Evolutionary conservation across 192 early-diverging fungal species (phyloP).

Genomic region (Irineochytrium annulatum): DNA sequence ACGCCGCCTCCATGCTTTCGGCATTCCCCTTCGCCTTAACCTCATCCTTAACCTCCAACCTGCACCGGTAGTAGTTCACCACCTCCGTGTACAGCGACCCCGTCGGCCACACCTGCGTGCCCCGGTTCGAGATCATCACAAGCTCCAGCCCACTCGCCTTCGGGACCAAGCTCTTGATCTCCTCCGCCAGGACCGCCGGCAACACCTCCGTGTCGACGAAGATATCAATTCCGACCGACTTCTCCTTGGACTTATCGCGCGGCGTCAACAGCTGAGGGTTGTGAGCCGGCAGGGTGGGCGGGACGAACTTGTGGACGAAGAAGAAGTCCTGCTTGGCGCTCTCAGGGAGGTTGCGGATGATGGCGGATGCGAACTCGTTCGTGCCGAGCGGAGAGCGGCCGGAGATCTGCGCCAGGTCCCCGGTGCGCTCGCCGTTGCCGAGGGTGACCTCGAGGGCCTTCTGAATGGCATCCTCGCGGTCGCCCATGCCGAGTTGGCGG

Average conservation of each 20-base stretch:
- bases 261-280: constrained; percentile 6
- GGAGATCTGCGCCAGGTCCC: constrained; percentile 13
- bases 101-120: constrained; percentile 27
- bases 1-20: background rate
- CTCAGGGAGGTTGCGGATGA: constrained; percentile 8
- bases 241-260: constrained; percentile 2
- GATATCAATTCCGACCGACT: constrained; percentile 19
- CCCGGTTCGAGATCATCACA: constrained; percentile 20
- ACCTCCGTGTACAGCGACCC: constrained; percentile 15
- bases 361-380: constrained; percentile 13
- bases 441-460: constrained; percentile 11
- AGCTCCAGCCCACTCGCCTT: background rate
- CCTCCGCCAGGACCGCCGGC: constrained; percentile 9
- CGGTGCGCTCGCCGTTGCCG: constrained; percentile 8
- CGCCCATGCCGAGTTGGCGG: constrained; percentile 74
- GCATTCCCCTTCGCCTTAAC: background rate
- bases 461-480: constrained; percentile 44
- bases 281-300: constrained; percentile 4
- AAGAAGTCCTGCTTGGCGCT: constrained; percentile 11
- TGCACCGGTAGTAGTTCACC: constrained; percentile 24
- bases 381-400: constrained; percentile 3
- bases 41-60: constrained; percentile 1
- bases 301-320: constrained; percentile 5
- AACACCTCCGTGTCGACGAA: constrained; percentile 19
- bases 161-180: constrained; percentile 1